These are phyloP conservation scores for Glebionis coronaria DNA, from an alignment of 129 eudicot species.

Conservation along the genomic window DNA sequence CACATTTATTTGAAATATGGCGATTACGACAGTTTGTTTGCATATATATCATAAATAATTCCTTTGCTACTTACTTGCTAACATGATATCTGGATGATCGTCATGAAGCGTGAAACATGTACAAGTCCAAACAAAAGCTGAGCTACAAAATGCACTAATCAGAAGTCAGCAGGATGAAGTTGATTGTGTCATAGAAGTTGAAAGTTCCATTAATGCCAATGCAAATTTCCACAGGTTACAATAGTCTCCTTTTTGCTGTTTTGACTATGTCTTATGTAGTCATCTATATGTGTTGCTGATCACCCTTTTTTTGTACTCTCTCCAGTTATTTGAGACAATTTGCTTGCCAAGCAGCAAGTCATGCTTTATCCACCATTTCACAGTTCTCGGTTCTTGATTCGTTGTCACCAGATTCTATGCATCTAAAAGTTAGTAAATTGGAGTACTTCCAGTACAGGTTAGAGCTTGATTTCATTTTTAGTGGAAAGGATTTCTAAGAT, in stretches of 20 bases:
- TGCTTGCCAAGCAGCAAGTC: constrained; percentile 62
- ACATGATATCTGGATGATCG: constrained; percentile 5
- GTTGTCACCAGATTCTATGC: constrained; percentile 15
- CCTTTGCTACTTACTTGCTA: constrained; percentile 15
- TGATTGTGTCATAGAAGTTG: constrained; percentile 88
- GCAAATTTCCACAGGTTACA: constrained; percentile 68
- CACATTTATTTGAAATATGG: too few relatives aligned
- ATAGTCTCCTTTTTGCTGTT: background rate
- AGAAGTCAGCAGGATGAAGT: constrained; percentile 53
- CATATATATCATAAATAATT: background rate
- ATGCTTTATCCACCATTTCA: constrained; percentile 51
- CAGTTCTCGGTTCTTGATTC: constrained; percentile 42
- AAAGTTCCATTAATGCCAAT: constrained; percentile 77
- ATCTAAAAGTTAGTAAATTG: constrained; percentile 48
- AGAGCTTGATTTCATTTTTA: constrained; percentile 14
- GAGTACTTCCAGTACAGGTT: constrained; percentile 70
- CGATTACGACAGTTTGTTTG: too few relatives aligned
- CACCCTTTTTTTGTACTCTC: constrained; percentile 17
- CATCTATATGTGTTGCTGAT: constrained; percentile 13
- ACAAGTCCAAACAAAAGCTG: constrained; percentile 56
- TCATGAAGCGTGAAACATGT: constrained; percentile 74
- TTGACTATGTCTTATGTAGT: background rate
- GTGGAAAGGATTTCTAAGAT: background rate
- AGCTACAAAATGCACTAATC: constrained; percentile 58
- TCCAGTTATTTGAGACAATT: constrained; percentile 56